phyloP scores from a whole-genome alignment of 176 grass and related monocot species.

The Bolboschoenus planiculmis region DNA sequence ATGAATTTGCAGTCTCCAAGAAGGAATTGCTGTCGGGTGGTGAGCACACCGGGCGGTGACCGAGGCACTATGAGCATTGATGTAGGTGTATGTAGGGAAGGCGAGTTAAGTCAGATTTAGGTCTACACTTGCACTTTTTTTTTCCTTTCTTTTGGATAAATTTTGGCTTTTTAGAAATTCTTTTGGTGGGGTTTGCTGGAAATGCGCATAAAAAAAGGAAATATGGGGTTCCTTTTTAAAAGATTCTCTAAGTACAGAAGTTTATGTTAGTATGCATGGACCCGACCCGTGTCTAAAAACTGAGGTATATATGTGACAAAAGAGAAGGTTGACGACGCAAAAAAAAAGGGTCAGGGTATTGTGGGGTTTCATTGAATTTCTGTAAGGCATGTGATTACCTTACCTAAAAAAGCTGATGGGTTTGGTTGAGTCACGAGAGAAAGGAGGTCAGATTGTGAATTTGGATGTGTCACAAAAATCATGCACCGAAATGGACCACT shows the following conservation, averaged over 20 bases:
- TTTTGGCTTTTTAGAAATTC: background rate
- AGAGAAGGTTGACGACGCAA: background rate
- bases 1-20: constrained; percentile 58
- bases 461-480: background rate
- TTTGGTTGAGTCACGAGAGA: constrained; percentile 24
- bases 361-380: background rate
- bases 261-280: background rate
- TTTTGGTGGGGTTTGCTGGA: background rate
- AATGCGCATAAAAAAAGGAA: background rate
- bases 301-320: background rate
- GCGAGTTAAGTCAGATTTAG: constrained; percentile 48
- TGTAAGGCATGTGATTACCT: constrained; percentile 1
- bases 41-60: constrained; percentile 35
- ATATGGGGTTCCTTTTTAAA: background rate
- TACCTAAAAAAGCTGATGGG: constrained; percentile 1
- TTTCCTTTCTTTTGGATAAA: background rate
- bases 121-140: background rate
- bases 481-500: background rate
- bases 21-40: constrained; percentile 75
- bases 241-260: background rate
- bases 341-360: background rate
- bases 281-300: background rate
- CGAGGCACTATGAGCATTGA: constrained; percentile 55
- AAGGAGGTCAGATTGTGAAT: constrained; percentile 5
- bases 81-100: constrained; percentile 60